Conservation (phyloP, 176 grass and related monocot species). For the Zea luxurians region DNA sequence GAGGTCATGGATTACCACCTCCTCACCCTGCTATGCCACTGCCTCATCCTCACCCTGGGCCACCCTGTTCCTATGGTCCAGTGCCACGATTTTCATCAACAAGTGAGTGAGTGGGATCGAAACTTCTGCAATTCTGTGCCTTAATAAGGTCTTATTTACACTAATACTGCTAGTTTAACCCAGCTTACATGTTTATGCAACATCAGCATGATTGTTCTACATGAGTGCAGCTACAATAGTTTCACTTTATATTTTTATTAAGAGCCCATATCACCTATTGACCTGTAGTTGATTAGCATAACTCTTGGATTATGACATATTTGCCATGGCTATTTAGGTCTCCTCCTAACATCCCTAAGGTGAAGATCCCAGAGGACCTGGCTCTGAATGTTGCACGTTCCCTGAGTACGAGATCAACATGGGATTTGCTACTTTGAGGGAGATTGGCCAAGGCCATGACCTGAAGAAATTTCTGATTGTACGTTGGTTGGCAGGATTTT, state of each 20-base stretch:
- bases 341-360: constrained; percentile 78
- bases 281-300: constrained; percentile 14
- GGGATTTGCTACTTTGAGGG: constrained; percentile 66
- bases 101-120: constrained; percentile 76
- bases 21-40: constrained; percentile 62
- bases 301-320: not conserved
- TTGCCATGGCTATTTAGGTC: constrained; percentile 47
- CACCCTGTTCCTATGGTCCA: constrained; percentile 84
- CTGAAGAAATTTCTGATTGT: constrained; percentile 94
- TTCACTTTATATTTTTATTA: not conserved
- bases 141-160: not conserved
- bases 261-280: not conserved
- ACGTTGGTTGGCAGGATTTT: constrained; percentile 21
- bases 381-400: constrained; percentile 71
- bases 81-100: constrained; percentile 67
- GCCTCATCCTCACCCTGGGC: constrained; percentile 65
- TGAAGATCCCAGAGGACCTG: constrained; percentile 76
- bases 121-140: not conserved
- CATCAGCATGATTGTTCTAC: not conserved
- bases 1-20: constrained; percentile 87
- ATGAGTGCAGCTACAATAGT: too few relatives aligned
- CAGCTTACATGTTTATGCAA: not conserved
- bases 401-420: constrained; percentile 83
- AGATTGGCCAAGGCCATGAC: constrained; percentile 70
- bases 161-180: not conserved